phyloP scores from a whole-genome alignment of 2,329 filamentous ascomycete species.

The Didymella sp. region DNA sequence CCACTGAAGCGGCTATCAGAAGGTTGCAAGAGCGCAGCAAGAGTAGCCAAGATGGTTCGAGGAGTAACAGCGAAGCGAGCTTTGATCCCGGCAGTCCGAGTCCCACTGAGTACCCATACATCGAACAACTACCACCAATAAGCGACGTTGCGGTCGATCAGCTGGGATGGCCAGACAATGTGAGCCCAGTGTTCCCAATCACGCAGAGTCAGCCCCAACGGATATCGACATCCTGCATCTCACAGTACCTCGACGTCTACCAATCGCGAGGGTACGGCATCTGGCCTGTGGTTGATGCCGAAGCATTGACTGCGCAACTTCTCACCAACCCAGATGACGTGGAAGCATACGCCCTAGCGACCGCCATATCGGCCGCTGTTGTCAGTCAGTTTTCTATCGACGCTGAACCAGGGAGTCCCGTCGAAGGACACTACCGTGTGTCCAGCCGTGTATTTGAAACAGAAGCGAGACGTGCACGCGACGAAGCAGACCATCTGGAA shows the following conservation, averaged over 20 bases:
- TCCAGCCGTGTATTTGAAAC: constrained; percentile 40
- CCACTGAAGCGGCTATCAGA: constrained; percentile 45
- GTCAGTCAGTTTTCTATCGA: constrained; percentile 47
- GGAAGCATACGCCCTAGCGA: constrained; percentile 43
- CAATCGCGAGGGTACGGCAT: constrained; percentile 43
- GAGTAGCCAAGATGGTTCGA: constrained; percentile 28
- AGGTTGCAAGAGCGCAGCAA: constrained; percentile 43
- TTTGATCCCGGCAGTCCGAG: constrained; percentile 41
- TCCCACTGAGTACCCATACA: constrained; percentile 35
- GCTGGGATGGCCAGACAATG: constrained; percentile 37
- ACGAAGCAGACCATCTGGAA: constrained; percentile 42
- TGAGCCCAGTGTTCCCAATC: constrained; percentile 27
- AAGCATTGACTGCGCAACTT: constrained; percentile 41
- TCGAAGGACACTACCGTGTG: constrained; percentile 43
- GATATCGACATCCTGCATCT: constrained; percentile 43
- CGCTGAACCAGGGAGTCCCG: constrained; percentile 39
- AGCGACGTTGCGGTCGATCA: constrained; percentile 29
- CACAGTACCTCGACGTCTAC: constrained; percentile 44
- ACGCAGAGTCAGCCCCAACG: constrained; percentile 29
- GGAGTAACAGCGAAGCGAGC: constrained; percentile 45
- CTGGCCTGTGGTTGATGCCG: constrained; percentile 47
- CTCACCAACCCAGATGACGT: constrained; percentile 42
- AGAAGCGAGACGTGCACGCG: constrained; percentile 40
- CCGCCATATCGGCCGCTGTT: constrained; percentile 45
- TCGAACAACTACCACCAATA: constrained; percentile 34